Evolutionary conservation across 2,329 filamentous ascomycete species (phyloP).

Genomic region (Fusarium cyanostomum): DNA sequence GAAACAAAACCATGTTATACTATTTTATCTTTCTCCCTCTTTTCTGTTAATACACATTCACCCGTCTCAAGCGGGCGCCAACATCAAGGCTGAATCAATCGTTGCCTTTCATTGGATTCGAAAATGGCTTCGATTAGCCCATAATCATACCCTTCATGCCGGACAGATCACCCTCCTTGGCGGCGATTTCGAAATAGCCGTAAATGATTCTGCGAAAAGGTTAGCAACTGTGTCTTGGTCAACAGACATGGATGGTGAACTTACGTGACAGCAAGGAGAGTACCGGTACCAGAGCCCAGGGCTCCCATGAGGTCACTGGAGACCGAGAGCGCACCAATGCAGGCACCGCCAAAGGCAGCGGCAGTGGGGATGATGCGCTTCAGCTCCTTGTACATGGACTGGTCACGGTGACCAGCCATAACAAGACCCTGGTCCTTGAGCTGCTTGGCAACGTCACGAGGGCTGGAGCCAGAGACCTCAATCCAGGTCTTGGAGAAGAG

Average conservation of each 20-base stretch:
- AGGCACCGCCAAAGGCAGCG: constrained; percentile 97
- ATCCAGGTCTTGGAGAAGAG: constrained; percentile 99
- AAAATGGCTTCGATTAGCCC: constrained; percentile 59
- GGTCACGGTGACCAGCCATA: constrained; percentile 99
- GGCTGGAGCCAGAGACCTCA: constrained; percentile 97
- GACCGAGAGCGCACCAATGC: constrained; percentile 97
- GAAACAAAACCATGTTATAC: constrained; percentile 43
- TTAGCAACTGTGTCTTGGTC: constrained; percentile 40
- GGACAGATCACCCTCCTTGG: constrained; percentile 95
- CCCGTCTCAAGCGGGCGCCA: constrained; percentile 25
- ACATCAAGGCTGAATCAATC: constrained; percentile 37
- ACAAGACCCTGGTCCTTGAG: constrained; percentile 99
- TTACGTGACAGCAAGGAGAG: constrained; percentile 97
- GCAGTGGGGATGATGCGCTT: constrained; percentile 99
- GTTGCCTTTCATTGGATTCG: constrained; percentile 28
- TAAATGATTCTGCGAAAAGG: constrained; percentile 85
- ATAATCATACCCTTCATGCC: constrained; percentile 81
- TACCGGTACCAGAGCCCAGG: constrained; percentile 96
- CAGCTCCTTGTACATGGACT: constrained; percentile 99
- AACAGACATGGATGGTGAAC: constrained; percentile 50
- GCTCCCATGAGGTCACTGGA: constrained; percentile 95
- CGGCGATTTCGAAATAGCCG: constrained; percentile 98
- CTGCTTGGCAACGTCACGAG: constrained; percentile 98
- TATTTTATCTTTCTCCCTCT: constrained; percentile 44
- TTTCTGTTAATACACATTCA: constrained; percentile 43